Conservation (phyloP, 2,329 filamentous ascomycete genomes). For the Onygenales sp. region DNA sequence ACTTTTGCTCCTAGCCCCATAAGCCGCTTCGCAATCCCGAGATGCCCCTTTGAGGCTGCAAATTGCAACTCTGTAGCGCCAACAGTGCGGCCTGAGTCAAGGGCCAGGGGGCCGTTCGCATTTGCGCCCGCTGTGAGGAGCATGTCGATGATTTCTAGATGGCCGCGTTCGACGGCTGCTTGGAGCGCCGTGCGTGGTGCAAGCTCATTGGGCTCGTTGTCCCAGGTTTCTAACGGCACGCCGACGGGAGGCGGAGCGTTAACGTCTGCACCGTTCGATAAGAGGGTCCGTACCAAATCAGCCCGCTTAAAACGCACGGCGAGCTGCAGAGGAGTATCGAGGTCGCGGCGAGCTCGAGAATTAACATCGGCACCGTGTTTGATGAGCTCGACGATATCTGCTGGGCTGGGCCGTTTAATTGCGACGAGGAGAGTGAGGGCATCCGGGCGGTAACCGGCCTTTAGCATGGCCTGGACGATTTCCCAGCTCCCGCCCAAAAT, state of each 20-base stretch:
- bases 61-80: constrained; percentile 21
- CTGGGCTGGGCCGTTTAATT: neutral
- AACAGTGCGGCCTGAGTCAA: neutral
- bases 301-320: neutral
- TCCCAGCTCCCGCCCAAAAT: neutral
- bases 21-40: constrained; percentile 14
- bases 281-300: constrained; percentile 10
- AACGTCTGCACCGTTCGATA: constrained; percentile 12
- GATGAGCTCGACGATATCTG: neutral
- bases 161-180: neutral
- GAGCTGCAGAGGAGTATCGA: neutral
- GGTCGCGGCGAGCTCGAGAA: neutral
- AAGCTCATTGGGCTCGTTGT: neutral
- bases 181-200: neutral
- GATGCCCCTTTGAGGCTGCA: constrained; percentile 17
- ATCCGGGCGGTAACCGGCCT: neutral
- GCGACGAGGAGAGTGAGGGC: neutral
- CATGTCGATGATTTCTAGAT: constrained; percentile 1
- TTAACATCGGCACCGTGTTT: neutral
- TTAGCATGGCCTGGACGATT: neutral
- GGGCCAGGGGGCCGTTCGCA: constrained; percentile 6
- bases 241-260: constrained; percentile 7
- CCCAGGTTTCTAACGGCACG: neutral
- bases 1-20: constrained; percentile 15
- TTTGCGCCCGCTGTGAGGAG: constrained; percentile 4